These are phyloP conservation scores for Rubia balearica DNA, from an alignment of 305 asterid genomes.

Conservation along the genomic window DNA sequence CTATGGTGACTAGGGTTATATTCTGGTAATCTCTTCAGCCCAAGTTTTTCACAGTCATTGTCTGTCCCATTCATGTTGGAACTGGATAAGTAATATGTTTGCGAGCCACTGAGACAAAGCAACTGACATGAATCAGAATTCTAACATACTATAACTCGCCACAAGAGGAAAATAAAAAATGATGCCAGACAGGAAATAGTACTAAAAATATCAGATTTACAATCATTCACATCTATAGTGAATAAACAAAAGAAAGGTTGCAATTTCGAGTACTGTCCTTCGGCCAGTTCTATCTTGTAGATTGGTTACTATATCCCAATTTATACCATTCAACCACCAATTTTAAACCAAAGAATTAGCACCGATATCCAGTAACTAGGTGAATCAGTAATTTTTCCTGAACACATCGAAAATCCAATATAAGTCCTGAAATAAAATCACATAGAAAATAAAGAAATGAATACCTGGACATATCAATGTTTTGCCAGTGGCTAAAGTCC, in stretches of 20 bases:
- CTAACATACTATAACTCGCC: not conserved
- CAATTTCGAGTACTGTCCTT: not conserved
- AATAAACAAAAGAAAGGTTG: not conserved
- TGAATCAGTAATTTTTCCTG: not conserved
- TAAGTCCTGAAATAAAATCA: not conserved
- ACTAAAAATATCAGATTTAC: not conserved
- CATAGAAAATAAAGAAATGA: slow-evolving; percentile 1
- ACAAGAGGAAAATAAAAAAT: not conserved
- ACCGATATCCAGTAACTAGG: not conserved
- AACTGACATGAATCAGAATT: slow-evolving; percentile 22
- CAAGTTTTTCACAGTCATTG: slow-evolving; percentile 59
- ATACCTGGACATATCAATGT: slow-evolving; percentile 79
- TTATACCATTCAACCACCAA: not conserved
- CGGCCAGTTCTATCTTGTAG: not conserved
- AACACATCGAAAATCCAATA: not conserved
- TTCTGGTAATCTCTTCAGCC: slow-evolving; percentile 67
- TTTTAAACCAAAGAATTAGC: not conserved
- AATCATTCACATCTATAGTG: not conserved
- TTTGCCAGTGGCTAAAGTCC: slow-evolving; percentile 82
- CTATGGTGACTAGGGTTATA: slow-evolving; percentile 51
- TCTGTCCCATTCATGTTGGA: slow-evolving; percentile 63
- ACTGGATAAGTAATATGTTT: slow-evolving; percentile 68
- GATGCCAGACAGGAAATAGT: not conserved
- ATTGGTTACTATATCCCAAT: not conserved
- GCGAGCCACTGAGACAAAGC: slow-evolving; percentile 63